Evolutionary conservation across 164 flowering plant genomes (phyloP), one percentile per base, ranked within the genome.

Genomic region (Kingdonia uniflora): DNA sequence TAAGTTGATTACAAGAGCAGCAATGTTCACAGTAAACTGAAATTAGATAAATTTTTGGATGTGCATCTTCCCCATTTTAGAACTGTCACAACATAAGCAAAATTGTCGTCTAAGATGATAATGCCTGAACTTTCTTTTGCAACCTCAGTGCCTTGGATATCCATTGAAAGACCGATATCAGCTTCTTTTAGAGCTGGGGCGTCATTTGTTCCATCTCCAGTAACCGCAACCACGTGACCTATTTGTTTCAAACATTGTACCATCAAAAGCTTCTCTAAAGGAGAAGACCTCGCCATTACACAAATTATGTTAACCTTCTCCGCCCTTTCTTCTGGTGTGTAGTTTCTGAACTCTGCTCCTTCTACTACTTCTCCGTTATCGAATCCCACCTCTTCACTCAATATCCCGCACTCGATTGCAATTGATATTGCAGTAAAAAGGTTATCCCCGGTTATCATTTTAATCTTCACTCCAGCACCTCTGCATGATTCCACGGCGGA

Each of bases 11-110:
- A 64, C 65, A 0, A 84, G 73, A 1, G 92, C 82, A 6, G 80
- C 83, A 10, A 78, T 73, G 52, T 79, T 81, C 7, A 74, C 78
- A 0, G 92, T 79, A 17, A 84, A 78, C 65, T 80, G 91, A 51
- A 84, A 84, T 56, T 80, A 87, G 24, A 84, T 79, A 66, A 81
- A 84, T 29, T 84, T 84, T 57, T 84, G 87, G 13, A 80, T 80
- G 67, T 83, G 24, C 80, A 79, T 51, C 87, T 65, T 23, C 84
- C 82, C 84, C 82, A 79, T 51, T 50, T 66, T 35, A 77, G 41
- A 23, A 78, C 82, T 1, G 69, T 76, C 8, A 66, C 80, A 6
- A 80, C 72, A 0, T 84, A 67, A 11, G 79, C 64, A 24, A 80
- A 82, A 38, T 82, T 80, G 43, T 77, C 85, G 46, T 82, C 88